Conservation (phyloP, 2,329 filamentous ascomycete species). For the Ascochyta fabae region DNA sequence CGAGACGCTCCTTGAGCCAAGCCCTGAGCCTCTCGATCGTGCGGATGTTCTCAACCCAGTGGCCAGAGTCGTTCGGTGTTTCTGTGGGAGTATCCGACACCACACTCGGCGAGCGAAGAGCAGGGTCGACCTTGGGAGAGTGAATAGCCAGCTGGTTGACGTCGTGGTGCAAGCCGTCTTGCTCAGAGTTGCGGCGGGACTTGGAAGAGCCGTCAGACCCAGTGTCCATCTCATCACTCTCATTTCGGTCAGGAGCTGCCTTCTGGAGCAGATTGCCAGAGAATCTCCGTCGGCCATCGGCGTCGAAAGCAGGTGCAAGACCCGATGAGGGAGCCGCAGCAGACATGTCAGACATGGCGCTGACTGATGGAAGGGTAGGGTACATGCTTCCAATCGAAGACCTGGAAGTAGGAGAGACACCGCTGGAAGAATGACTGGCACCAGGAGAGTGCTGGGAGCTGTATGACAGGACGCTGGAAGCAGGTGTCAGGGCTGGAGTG, state of each 20-base stretch:
- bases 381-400: constrained; percentile 68
- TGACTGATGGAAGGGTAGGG: constrained; percentile 75
- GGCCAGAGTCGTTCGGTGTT: constrained; percentile 40
- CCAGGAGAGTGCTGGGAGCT: constrained; percentile 79
- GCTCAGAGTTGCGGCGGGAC: constrained; percentile 42
- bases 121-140: constrained; percentile 51
- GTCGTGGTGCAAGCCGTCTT: constrained; percentile 46
- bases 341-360: constrained; percentile 66
- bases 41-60: constrained; percentile 70
- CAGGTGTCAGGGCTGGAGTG: constrained; percentile 78
- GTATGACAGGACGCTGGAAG: constrained; percentile 77
- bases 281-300: constrained; percentile 66
- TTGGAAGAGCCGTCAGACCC: constrained; percentile 48
- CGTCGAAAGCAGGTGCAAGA: constrained; percentile 68
- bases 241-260: constrained; percentile 45
- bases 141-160: constrained; percentile 49
- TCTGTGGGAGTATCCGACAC: constrained; percentile 46
- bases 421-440: constrained; percentile 66
- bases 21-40: constrained; percentile 66
- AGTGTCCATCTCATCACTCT: constrained; percentile 49
- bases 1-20: constrained; percentile 63
- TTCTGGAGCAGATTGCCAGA: constrained; percentile 66
- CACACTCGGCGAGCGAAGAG: constrained; percentile 48
- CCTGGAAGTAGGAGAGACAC: constrained; percentile 70
- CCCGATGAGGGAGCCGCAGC: constrained; percentile 72